Conservation (phyloP, 495 filamentous ascomycete genomes). For the Bombardia bombarda region DNA sequence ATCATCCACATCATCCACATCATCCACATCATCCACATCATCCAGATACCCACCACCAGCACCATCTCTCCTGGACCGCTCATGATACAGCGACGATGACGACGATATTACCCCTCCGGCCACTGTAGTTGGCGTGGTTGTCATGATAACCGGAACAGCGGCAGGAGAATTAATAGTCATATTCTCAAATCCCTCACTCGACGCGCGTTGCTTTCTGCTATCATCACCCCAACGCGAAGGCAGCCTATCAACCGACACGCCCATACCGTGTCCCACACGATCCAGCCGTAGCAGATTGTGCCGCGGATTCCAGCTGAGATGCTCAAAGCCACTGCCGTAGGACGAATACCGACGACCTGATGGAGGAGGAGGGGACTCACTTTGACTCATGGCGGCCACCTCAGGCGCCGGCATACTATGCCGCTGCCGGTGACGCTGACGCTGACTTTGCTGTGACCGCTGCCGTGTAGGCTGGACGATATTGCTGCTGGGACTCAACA, state of each 20-base stretch:
- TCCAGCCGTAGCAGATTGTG: not conserved
- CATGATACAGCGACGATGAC: too few species aligned
- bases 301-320: not conserved
- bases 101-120: too few species aligned
- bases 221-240: not conserved
- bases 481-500: not conserved
- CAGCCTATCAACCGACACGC: not conserved
- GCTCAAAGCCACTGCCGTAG: not conserved
- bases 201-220: not conserved
- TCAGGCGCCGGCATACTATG: not conserved
- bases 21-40: too few species aligned
- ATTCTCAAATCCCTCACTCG: too few species aligned
- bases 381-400: too few species aligned
- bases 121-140: too few species aligned
- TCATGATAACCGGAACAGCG: too few species aligned
- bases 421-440: not conserved
- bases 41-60: too few species aligned
- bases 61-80: too few species aligned
- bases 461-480: not conserved
- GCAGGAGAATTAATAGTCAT: too few species aligned
- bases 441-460: not conserved
- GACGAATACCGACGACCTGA: not conserved
- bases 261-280: not conserved
- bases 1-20: too few species aligned
- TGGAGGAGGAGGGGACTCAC: too few species aligned